Conservation (phyloP, 805 yeast genomes). For the Teunomyces cretensis region DNA sequence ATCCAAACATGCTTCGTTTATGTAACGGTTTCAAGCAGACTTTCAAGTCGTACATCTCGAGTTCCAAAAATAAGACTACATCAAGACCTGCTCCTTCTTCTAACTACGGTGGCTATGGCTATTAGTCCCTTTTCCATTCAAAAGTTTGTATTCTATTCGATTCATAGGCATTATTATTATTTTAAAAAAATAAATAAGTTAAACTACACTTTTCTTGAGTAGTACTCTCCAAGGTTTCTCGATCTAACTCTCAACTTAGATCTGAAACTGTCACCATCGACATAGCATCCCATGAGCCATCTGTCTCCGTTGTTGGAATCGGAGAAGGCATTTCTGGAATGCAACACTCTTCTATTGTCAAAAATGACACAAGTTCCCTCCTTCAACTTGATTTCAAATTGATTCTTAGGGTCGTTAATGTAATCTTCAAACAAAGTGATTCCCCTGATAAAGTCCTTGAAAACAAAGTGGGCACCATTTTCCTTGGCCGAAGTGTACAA, state of each 20-base stretch:
- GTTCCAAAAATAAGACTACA: slow-evolving; percentile 7
- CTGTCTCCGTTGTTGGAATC: slow-evolving; percentile 51
- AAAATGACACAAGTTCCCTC: slow-evolving; percentile 66
- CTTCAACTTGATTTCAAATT: slow-evolving; percentile 51
- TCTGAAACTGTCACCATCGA: slow-evolving; percentile 68
- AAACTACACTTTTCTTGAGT: slow-evolving; percentile 2
- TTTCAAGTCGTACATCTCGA: slow-evolving; percentile 35
- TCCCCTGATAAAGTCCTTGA: slow-evolving; percentile 60
- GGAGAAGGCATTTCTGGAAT: slow-evolving; percentile 52
- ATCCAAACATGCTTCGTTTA: slow-evolving; percentile 84
- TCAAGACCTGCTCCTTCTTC: slow-evolving; percentile 16
- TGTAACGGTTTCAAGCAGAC: slow-evolving; percentile 93
- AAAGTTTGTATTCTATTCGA: slow-evolving; percentile 6
- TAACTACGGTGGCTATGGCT: slow-evolving; percentile 25
- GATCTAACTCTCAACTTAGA: slow-evolving; percentile 49
- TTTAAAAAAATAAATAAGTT: not conserved
- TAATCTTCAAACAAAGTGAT: slow-evolving; percentile 58
- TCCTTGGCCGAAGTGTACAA: slow-evolving; percentile 28
- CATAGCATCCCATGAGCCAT: slow-evolving; percentile 75
- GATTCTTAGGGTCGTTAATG: slow-evolving; percentile 53
- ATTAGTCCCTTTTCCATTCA: slow-evolving; percentile 9
- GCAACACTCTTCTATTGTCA: slow-evolving; percentile 69
- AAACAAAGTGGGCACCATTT: slow-evolving; percentile 37
- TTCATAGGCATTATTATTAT: not conserved
- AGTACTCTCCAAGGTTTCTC: slow-evolving; percentile 2